A percentile compares a stretch with the other conserved stretches of the same genome.
phyloP scores from a whole-genome alignment of 352 stramenopile genomes.

The Plasmopara viticola region DNA sequence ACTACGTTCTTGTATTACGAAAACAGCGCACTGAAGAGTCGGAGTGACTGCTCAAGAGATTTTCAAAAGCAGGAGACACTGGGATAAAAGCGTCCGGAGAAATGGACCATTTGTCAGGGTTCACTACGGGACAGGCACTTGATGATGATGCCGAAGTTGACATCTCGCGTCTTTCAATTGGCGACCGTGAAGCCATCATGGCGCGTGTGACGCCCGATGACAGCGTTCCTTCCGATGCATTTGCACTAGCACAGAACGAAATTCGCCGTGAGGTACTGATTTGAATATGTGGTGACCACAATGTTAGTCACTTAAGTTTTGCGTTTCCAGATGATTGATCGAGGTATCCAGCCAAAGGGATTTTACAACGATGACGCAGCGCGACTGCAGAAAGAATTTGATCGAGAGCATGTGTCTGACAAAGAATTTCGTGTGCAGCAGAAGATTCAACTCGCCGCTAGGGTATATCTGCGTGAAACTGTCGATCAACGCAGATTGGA shows the following conservation, averaged over 20 bases:
- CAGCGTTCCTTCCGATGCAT: constrained; percentile 56
- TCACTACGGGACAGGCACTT: constrained; percentile 37
- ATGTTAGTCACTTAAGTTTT: neutral
- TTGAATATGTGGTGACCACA: neutral
- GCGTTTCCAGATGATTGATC: constrained; percentile 64
- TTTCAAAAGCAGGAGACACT: neutral
- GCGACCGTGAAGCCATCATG: constrained; percentile 68
- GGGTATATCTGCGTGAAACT: constrained; percentile 69
- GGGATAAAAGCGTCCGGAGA: constrained; percentile 14
- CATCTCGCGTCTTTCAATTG: constrained; percentile 41
- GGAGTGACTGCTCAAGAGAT: neutral
- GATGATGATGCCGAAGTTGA: constrained; percentile 74
- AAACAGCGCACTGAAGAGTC: constrained; percentile 14
- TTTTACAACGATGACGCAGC: constrained; percentile 82
- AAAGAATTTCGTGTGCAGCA: constrained; percentile 55
- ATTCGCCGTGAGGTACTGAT: constrained; percentile 62
- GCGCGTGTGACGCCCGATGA: constrained; percentile 60
- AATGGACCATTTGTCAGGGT: constrained; percentile 32
- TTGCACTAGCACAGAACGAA: constrained; percentile 72
- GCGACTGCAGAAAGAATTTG: constrained; percentile 76
- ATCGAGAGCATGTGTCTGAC: constrained; percentile 62
- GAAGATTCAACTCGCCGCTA: constrained; percentile 62
- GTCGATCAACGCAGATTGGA: constrained; percentile 63
- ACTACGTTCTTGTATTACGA: constrained; percentile 1
- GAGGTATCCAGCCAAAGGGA: constrained; percentile 74